Evolutionary conservation across 306 rosid genomes (phyloP).

Genomic region (Dryas drummondii): DNA sequence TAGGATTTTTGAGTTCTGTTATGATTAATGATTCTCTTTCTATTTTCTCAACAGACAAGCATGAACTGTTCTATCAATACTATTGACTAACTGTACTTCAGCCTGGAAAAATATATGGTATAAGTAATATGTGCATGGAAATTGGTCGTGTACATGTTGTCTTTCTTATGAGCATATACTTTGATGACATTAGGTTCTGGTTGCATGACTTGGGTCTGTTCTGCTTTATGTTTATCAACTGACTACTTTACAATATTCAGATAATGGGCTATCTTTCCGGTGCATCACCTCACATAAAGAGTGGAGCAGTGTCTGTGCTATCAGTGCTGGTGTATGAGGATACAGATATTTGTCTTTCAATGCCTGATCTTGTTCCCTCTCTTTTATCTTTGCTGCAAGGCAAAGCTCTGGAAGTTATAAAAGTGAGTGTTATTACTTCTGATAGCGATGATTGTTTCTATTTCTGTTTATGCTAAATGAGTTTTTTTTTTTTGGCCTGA

Average conservation of each 20-base stretch:
- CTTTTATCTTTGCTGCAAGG: conserved; percentile 73
- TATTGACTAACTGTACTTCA: neutral
- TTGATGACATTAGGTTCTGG: neutral
- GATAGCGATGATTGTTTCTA: neutral
- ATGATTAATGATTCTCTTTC: neutral
- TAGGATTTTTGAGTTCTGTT: no score
- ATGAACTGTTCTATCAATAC: neutral
- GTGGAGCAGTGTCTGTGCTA: conserved; percentile 92
- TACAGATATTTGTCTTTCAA: conserved; percentile 51
- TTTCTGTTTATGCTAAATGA: neutral
- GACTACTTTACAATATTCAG: conserved; percentile 40
- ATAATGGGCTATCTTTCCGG: conserved; percentile 89
- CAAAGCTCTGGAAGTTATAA: conserved; percentile 74
- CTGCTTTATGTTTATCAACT: neutral
- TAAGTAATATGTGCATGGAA: neutral
- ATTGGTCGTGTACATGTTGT: neutral
- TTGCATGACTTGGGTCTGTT: conserved; percentile 9
- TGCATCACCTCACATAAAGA: conserved; percentile 83
- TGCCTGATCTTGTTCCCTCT: conserved; percentile 75
- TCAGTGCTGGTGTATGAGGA: conserved; percentile 79
- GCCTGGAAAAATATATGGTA: neutral
- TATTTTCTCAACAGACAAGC: neutral
- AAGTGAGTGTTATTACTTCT: conserved; percentile 47
- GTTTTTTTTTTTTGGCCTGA: neutral
- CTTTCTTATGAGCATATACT: neutral